phyloP scores from a whole-genome alignment of 768 basidiomycete species.

The Leccinum truebloodii region DNA sequence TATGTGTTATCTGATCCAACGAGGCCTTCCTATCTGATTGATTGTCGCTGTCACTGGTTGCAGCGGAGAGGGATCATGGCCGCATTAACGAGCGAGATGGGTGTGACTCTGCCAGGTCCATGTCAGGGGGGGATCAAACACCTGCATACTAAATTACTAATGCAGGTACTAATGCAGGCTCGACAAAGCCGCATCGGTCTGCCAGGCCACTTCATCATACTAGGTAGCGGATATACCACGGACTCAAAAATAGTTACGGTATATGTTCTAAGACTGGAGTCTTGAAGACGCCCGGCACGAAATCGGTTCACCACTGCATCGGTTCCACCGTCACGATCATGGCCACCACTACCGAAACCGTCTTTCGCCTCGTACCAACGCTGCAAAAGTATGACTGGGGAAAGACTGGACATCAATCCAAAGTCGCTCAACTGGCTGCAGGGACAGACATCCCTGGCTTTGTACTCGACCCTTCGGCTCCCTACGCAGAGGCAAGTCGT shows the following conservation, averaged over 20 bases:
- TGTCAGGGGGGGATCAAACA: no score
- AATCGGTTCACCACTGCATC: not conserved
- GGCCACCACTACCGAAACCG: conserved; percentile 32
- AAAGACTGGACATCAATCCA: conserved; percentile 73
- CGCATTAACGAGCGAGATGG: not conserved
- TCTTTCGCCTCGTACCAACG: conserved; percentile 84
- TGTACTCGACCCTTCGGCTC: conserved; percentile 62
- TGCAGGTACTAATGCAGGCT: no score
- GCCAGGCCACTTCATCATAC: no score
- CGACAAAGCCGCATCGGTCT: no score
- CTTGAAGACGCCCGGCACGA: not conserved
- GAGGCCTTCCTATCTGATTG: not conserved
- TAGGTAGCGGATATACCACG: not conserved
- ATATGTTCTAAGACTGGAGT: not conserved
- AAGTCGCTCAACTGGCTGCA: conserved; percentile 84
- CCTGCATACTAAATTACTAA: no score
- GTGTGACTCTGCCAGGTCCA: not conserved
- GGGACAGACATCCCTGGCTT: conserved; percentile 65
- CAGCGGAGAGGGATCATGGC: not conserved
- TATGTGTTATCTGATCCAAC: conserved; percentile 29
- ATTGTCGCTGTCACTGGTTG: not conserved
- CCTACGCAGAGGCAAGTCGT: conserved; percentile 87
- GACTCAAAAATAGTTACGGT: not conserved
- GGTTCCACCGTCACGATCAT: conserved; percentile 24
- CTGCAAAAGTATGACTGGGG: conserved; percentile 96